Percentiles rank a stretch among this genome's conserved stretches.
Evolutionary conservation across 2,329 filamentous ascomycete species (phyloP).

Genomic region (Metarhizium brunneum): DNA sequence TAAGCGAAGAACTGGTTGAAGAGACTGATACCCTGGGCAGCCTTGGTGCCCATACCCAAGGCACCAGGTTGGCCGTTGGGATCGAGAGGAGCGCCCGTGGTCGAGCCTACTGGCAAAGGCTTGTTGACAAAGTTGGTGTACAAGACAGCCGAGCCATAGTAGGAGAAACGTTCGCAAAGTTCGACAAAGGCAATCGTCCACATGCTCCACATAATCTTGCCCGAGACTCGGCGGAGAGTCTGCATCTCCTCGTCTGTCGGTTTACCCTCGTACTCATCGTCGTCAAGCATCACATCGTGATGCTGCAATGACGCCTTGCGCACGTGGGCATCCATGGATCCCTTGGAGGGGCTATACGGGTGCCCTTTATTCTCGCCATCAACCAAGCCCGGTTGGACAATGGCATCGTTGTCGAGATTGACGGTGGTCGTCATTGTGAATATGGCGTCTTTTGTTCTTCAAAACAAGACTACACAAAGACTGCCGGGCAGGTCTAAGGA

Average conservation of each 20-base stretch:
- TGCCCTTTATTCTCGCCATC: constrained; percentile 22
- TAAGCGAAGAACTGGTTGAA: constrained; percentile 57
- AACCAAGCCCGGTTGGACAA: constrained; percentile 22
- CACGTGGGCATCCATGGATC: constrained; percentile 16
- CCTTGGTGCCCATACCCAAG: constrained; percentile 48
- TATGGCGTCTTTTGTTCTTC: not conserved
- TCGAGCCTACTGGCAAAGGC: constrained; percentile 42
- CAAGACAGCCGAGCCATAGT: constrained; percentile 62
- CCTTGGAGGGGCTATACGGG: constrained; percentile 15
- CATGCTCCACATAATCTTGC: constrained; percentile 53
- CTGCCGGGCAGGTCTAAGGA: not conserved
- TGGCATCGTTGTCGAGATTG: constrained; percentile 27
- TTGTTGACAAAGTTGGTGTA: constrained; percentile 60
- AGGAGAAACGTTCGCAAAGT: constrained; percentile 68
- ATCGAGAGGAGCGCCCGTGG: constrained; percentile 37
- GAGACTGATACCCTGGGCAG: constrained; percentile 37
- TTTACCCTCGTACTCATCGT: constrained; percentile 24
- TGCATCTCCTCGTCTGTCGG: constrained; percentile 54
- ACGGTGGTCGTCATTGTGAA: constrained; percentile 24
- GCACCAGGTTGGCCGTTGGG: constrained; percentile 36
- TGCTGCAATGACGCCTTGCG: constrained; percentile 10
- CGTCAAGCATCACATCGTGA: constrained; percentile 12
- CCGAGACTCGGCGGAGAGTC: constrained; percentile 55
- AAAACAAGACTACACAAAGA: not conserved
- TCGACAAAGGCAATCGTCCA: constrained; percentile 67